A percentile compares a stretch with the other conserved stretches of the same genome.
phyloP scores from a whole-genome alignment of 768 basidiomycete species.

The Macrolepiota dolichaula region DNA sequence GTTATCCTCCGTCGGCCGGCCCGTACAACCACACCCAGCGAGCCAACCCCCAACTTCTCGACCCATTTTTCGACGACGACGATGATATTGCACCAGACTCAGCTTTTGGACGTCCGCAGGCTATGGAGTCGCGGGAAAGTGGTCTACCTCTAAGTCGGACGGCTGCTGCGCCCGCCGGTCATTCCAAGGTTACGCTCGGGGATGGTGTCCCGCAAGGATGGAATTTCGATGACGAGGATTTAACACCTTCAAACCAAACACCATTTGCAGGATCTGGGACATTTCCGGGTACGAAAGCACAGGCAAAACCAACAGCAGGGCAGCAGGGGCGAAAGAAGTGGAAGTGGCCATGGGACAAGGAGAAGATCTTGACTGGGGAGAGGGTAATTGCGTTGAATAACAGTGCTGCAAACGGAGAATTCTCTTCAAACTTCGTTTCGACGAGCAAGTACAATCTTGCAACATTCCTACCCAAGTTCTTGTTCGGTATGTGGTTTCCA shows the following conservation, averaged over 20 bases:
- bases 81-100: slow-evolving; percentile 70
- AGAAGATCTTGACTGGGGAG: slow-evolving; percentile 63
- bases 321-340: slow-evolving; percentile 42
- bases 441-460: slow-evolving; percentile 93
- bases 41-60: slow-evolving; percentile 52
- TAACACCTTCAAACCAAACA: slow-evolving; percentile 32
- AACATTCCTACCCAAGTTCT: slow-evolving; percentile 90
- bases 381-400: slow-evolving; percentile 85
- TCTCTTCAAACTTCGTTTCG: slow-evolving; percentile 78
- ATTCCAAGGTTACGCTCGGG: slow-evolving; percentile 42
- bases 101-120: slow-evolving; percentile 51
- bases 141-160: slow-evolving; percentile 54
- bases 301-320: slow-evolving; percentile 17
- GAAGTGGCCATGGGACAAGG: slow-evolving; percentile 86
- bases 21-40: slow-evolving; percentile 31
- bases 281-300: slow-evolving; percentile 29
- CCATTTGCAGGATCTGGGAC: slow-evolving; percentile 42
- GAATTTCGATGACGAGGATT: slow-evolving; percentile 70
- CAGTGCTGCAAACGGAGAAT: slow-evolving; percentile 59
- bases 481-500: slow-evolving; percentile 58
- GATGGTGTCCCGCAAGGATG: slow-evolving; percentile 61
- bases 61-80: slow-evolving; percentile 91
- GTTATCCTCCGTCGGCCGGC: slow-evolving; percentile 53
- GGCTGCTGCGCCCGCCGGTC: slow-evolving; percentile 61
- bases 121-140: slow-evolving; percentile 53